Evolutionary conservation across 768 basidiomycete genomes (phyloP), one percentile per base, ranked within the genome.

Genomic region (Hypsizygus marmoreus): DNA sequence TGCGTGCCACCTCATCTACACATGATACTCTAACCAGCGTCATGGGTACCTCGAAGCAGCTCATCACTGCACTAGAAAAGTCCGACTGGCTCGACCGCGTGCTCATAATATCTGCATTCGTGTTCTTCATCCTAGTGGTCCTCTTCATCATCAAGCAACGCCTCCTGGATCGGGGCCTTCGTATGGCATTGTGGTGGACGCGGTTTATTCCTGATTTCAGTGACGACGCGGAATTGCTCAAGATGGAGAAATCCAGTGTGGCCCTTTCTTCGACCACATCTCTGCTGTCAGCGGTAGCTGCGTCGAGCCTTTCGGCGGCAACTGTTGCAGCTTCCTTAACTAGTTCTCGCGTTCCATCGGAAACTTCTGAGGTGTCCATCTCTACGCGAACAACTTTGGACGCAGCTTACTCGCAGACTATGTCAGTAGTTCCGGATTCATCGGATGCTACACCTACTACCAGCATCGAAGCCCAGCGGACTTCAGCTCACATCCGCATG

Each of bases 41-140:
- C 45, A 81, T 97, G 62, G 71, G 74, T 39, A 84, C 87, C 34
- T 95, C 94, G 2, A 88, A 88, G 57, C 78, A 86, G 20, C 81
- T 99, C 51, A 83, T 98, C 53, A 89, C 86, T 11, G 82, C 86
- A 0, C 82, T 99, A 37, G 91, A 97, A 67, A 86, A 86, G 49
- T 80, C 93, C 12, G 95, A 98, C 72, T 86, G 89, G 82, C 72
- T 95, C 14, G 97, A 99, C 71, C 86, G 95, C 5, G 63, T 97
- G 22, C 70, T 98, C 50, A 86, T 99, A 56, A 68, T 93, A 43
- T 74, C 82, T 2, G 90, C 81, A 0, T 81, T 98, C 26, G 61
- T 74, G 9, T 90, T 97, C 65, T 99, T 99, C 71, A 50, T 84
- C 47, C 79, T 94, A 13, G 86, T 90, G 23, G 83, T 93, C 6